Evolutionary conservation across 306 rosid species (phyloP).

Genomic region (Ziziphus jujuba): DNA sequence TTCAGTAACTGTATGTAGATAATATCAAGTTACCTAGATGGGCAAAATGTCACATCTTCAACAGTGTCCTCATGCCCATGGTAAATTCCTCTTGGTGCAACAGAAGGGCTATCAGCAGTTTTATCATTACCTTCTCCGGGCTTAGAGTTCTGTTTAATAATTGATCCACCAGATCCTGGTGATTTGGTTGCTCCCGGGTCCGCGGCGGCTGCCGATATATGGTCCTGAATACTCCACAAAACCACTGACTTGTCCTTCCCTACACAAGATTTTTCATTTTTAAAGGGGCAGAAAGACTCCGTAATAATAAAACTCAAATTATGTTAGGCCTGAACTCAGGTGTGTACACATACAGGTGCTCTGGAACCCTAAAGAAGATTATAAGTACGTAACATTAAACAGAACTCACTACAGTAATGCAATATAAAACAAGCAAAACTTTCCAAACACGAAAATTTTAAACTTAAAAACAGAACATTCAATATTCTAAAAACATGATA

Average conservation of each 20-base stretch:
- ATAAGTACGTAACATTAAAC: background rate
- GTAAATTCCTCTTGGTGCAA: slow-evolving; percentile 93
- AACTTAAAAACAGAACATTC: background rate
- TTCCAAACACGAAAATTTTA: slow-evolving; percentile 2
- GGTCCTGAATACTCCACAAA: slow-evolving; percentile 98
- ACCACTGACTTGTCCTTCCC: slow-evolving; percentile 97
- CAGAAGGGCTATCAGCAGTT: slow-evolving; percentile 72
- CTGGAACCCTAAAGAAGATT: too few relatives aligned
- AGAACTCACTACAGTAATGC: background rate
- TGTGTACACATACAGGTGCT: too few relatives aligned
- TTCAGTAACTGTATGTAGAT: slow-evolving; percentile 2
- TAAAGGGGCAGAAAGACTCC: background rate
- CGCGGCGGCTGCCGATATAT: slow-evolving; percentile 65
- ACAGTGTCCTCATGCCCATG: slow-evolving; percentile 93
- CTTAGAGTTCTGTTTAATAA: slow-evolving; percentile 55
- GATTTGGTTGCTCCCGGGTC: slow-evolving; percentile 51
- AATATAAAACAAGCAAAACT: background rate
- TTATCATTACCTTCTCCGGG: slow-evolving; percentile 77
- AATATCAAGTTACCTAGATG: slow-evolving; percentile 69
- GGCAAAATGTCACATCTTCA: slow-evolving; percentile 98
- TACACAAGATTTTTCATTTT: slow-evolving; percentile 27
- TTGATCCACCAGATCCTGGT: slow-evolving; percentile 74
- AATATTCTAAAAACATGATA: background rate
- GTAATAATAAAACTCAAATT: background rate
- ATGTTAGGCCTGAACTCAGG: background rate